Percentiles rank a stretch among this genome's conserved stretches.
These are phyloP conservation scores for Neurospora tetraspora DNA, from an alignment of 495 filamentous ascomycete species.

Conservation along the genomic window DNA sequence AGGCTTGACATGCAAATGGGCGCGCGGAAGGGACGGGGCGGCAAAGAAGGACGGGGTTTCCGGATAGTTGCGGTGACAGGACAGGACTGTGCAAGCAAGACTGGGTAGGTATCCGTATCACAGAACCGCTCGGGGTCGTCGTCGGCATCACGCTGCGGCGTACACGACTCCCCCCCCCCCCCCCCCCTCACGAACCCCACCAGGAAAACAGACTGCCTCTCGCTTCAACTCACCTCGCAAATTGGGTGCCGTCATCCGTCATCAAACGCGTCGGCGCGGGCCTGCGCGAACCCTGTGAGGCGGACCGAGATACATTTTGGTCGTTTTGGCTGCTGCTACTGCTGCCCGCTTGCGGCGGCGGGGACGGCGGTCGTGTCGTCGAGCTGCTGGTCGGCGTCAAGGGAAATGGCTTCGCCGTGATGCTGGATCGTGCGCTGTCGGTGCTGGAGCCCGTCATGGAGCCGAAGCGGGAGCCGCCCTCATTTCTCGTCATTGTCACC, in stretches of 20 bases:
- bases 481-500: constrained; percentile 51
- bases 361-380: constrained; percentile 37
- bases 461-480: constrained; percentile 46
- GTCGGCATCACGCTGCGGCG: too few relatives aligned
- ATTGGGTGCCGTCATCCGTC: constrained; percentile 39
- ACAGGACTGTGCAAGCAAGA: not conserved
- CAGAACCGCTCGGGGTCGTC: not conserved
- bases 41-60: not conserved
- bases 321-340: constrained; percentile 2
- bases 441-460: constrained; percentile 53
- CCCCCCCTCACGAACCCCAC: not conserved
- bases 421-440: constrained; percentile 47
- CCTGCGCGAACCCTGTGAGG: constrained; percentile 27
- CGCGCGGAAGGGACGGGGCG: constrained; percentile 2
- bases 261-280: constrained; percentile 47
- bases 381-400: constrained; percentile 28
- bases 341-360: constrained; percentile 22
- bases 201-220: not conserved
- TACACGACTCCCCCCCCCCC: not conserved
- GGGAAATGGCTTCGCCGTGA: constrained; percentile 44
- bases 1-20: constrained; percentile 5
- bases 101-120: not conserved
- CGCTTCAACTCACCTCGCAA: constrained; percentile 23
- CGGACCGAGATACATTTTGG: constrained; percentile 25
- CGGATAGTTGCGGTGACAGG: not conserved